Evolutionary conservation across 345 rosid species (phyloP).

Genomic region (Eucalyptus pauciflora): DNA sequence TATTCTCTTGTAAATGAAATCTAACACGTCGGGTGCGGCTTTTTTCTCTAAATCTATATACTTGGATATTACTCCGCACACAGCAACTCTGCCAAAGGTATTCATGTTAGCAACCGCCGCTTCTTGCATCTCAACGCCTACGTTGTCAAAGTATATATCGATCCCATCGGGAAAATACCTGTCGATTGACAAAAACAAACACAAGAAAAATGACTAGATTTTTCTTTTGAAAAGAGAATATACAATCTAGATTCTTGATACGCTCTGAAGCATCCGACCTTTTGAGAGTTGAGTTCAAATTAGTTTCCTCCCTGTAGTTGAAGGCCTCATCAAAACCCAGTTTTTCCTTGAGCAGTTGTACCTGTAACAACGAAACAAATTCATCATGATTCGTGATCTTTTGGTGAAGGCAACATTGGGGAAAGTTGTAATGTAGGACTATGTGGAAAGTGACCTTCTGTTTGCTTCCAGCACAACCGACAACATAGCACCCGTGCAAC

Average conservation of each 20-base stretch:
- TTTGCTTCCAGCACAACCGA: conserved; percentile 34
- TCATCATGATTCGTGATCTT: not conserved
- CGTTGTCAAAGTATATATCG: conserved; percentile 57
- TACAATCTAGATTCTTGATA: not conserved
- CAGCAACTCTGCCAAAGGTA: conserved; percentile 27
- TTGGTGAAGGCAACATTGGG: not conserved
- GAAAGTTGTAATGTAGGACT: not conserved
- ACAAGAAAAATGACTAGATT: not conserved
- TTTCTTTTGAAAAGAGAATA: not conserved
- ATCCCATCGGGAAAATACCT: conserved; percentile 51
- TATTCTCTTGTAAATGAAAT: conserved; percentile 34
- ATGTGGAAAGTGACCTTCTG: conserved; percentile 6
- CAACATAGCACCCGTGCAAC: conserved; percentile 34
- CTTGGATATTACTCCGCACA: conserved; percentile 44
- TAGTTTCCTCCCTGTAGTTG: conserved; percentile 38
- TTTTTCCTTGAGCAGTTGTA: conserved; percentile 30
- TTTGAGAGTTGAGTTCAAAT: conserved; percentile 21
- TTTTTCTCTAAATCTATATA: conserved; percentile 7
- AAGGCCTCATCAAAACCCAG: conserved; percentile 49
- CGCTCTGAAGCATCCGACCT: not conserved
- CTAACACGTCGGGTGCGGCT: conserved; percentile 32
- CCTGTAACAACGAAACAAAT: not conserved
- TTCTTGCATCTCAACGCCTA: conserved; percentile 42
- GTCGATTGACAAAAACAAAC: not conserved
- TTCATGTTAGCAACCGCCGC: conserved; percentile 44